These are phyloP conservation scores for Beauveria sp. DNA, from an alignment of 2,329 filamentous ascomycete species.

Conservation along the genomic window DNA sequence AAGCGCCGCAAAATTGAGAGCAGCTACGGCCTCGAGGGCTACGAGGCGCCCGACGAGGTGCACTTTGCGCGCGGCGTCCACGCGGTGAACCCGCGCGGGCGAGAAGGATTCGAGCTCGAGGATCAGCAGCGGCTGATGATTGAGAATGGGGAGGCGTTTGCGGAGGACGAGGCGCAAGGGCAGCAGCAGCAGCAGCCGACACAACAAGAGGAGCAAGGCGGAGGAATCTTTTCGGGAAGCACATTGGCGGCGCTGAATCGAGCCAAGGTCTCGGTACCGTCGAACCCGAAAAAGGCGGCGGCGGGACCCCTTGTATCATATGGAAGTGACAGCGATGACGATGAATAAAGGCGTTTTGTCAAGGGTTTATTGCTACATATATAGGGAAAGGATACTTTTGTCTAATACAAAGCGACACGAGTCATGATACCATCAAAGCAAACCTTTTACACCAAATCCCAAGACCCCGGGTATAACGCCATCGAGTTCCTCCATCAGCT, in stretches of 20 bases:
- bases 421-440: slow-evolving; percentile 24
- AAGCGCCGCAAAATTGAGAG: slow-evolving; percentile 88
- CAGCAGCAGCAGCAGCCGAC: slow-evolving; percentile 13
- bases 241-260: slow-evolving; percentile 72
- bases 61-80: slow-evolving; percentile 79
- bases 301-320: slow-evolving; percentile 78
- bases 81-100: slow-evolving; percentile 52
- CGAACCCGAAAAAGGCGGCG: slow-evolving; percentile 44
- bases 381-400: slow-evolving; percentile 13
- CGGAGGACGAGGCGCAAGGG: slow-evolving; percentile 25
- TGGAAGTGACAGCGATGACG: slow-evolving; percentile 77
- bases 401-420: slow-evolving; percentile 13
- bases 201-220: slow-evolving; percentile 24
- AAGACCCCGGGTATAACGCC: not conserved
- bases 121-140: slow-evolving; percentile 53
- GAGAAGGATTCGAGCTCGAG: slow-evolving; percentile 55
- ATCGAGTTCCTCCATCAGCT: slow-evolving; percentile 39
- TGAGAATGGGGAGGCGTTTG: slow-evolving; percentile 45
- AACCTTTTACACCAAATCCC: not conserved
- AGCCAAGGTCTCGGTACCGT: slow-evolving; percentile 45
- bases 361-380: slow-evolving; percentile 4
- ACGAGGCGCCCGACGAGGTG: slow-evolving; percentile 88
- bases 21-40: slow-evolving; percentile 80
- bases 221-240: slow-evolving; percentile 72
- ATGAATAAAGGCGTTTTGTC: slow-evolving; percentile 24